Evolutionary conservation across 116 monocot genomes (phyloP).

Genomic region (Papilionanthe hybrid): DNA sequence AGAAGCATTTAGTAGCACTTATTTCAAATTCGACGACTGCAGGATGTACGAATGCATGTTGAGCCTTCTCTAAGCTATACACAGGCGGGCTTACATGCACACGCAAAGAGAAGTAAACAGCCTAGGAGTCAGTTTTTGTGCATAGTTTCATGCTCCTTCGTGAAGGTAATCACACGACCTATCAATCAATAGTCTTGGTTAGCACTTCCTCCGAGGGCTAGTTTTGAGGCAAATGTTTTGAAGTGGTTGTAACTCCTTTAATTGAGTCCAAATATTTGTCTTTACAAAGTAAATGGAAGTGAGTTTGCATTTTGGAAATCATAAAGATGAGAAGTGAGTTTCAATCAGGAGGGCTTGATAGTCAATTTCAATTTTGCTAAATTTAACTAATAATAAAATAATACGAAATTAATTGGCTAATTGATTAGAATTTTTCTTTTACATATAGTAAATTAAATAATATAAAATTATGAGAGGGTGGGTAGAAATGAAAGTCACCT

Average conservation of each 20-base stretch:
- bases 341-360: neutral
- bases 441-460: too few relatives aligned
- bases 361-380: too few relatives aligned
- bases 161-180: constrained; percentile 1
- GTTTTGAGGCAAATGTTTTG: neutral
- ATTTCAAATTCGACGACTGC: neutral
- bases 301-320: neutral
- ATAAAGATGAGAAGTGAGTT: neutral
- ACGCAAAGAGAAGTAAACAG: neutral
- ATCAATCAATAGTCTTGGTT: neutral
- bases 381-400: too few relatives aligned
- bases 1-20: neutral
- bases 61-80: neutral
- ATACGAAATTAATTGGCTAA: too few relatives aligned
- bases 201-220: neutral
- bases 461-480: too few relatives aligned
- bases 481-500: too few relatives aligned
- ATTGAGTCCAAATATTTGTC: neutral
- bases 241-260: neutral
- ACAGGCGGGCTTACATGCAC: neutral
- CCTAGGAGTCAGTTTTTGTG: neutral
- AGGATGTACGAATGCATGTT: neutral
- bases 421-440: too few relatives aligned
- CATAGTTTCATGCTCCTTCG: neutral
- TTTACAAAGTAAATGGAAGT: constrained; percentile 3